phyloP scores from a whole-genome alignment of 75 land plant species.

The Pinus tabuliformis region DNA sequence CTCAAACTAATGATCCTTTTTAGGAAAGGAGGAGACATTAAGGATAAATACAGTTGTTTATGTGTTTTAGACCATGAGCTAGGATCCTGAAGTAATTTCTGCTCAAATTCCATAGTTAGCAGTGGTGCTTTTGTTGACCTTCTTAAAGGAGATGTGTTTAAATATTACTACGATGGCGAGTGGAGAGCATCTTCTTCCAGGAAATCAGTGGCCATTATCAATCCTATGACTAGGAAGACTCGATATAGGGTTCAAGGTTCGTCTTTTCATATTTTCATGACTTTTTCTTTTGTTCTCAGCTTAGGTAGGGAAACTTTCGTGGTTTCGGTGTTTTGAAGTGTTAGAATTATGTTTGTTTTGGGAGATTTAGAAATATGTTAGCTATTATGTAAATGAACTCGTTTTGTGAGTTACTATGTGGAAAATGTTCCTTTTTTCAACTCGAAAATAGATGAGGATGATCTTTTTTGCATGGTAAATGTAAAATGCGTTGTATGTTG shows the following conservation, averaged over 20 bases:
- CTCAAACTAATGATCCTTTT: no score
- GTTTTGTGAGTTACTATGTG: neutral
- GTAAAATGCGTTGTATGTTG: no score
- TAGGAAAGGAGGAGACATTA: no score
- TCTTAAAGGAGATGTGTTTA: conserved; percentile 81
- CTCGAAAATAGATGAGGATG: neutral
- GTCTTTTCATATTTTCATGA: neutral
- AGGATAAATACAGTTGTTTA: no score
- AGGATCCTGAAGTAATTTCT: no score
- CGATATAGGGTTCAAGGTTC: conserved; percentile 91
- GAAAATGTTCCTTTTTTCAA: neutral
- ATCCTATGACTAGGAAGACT: conserved; percentile 77
- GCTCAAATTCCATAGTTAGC: conserved; percentile 53
- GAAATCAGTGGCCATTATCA: conserved; percentile 65
- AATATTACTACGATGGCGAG: conserved; percentile 92
- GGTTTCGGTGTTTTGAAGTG: neutral
- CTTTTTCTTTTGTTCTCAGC: neutral
- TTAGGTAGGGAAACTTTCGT: neutral
- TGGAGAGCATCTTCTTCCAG: conserved; percentile 84
- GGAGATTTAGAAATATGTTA: neutral
- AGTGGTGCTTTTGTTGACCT: conserved; percentile 75
- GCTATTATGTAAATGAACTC: neutral
- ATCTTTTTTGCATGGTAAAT: neutral
- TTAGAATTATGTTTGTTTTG: neutral
- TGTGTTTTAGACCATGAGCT: no score